Evolutionary conservation across 257 asterid genomes (phyloP), one percentile per base, ranked within the genome.

Genomic region (Scutellaria barbata): DNA sequence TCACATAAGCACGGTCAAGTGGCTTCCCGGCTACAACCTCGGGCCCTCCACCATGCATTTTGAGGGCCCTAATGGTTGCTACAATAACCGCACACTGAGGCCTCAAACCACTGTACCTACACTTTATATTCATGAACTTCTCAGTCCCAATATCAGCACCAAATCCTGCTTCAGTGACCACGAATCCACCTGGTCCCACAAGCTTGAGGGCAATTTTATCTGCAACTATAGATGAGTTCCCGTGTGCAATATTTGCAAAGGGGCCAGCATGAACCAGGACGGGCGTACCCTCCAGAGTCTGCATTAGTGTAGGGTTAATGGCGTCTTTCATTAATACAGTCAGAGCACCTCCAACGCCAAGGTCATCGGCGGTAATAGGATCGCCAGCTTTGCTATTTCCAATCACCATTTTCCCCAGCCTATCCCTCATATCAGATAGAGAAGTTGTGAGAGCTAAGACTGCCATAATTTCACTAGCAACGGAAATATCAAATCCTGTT

Each of bases 21-120:
- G 99, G 96, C 86, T 75, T 92, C 75, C 99, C 99, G 54, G 99
- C 98, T 6, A 85, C 92, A 37, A 94, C 99, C 50, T 81, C 87
- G 22, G 98, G 99, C 50, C 99, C 99, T 42, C 99, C 98, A 47
- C 99, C 99, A 1, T 94, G 98, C 99, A 94, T 94, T 68, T 94
- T 94, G 46, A 92, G 96, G 63, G 99, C 98, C 85, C 99, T 82
- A 61, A 94, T 79, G 14, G 98, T 94, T 14, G 98, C 99, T 53
- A 94, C 98, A 68, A 91, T 88, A 64, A 94, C 69, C 46, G 99
- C 99, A 79, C 98, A 94, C 59, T 94, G 99, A 63, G 99, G 98
- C 12, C 80, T 81, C 50, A 89, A 83, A 48, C 95, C 96, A 68
- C 99, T 94, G 77, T 91, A 91, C 72, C 99, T 83, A 77, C 98